Percentiles rank a stretch among this genome's conserved stretches.
Evolutionary conservation across 805 yeast species (phyloP).

Genomic region (Myxozyma kluyveri): DNA sequence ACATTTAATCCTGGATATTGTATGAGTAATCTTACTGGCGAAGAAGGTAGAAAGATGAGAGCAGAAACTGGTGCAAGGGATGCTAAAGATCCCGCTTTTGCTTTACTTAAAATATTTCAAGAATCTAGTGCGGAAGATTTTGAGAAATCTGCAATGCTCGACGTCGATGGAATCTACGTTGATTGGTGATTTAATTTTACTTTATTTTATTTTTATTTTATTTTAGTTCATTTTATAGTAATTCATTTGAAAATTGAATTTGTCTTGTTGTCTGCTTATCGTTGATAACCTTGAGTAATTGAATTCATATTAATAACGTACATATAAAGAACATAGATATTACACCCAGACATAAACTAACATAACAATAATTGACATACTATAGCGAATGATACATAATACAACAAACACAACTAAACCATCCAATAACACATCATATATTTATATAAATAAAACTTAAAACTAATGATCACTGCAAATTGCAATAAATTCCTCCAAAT

Average conservation of each 20-base stretch:
- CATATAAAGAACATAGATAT: neutral
- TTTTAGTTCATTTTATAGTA: neutral
- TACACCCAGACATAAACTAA: neutral
- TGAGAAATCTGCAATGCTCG: neutral
- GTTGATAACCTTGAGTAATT: no score
- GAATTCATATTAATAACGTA: neutral
- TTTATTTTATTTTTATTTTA: neutral
- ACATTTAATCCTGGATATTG: neutral
- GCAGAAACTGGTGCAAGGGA: slow-evolving; percentile 1
- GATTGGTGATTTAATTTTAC: neutral
- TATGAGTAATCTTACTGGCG: neutral
- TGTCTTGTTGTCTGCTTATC: neutral
- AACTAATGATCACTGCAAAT: slow-evolving; percentile 65
- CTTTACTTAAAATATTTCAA: neutral
- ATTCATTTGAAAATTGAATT: neutral
- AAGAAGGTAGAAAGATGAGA: neutral
- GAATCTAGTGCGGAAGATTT: neutral
- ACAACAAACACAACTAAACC: no score
- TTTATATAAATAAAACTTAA: neutral
- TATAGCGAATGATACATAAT: no score
- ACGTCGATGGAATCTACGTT: neutral
- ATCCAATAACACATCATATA: neutral
- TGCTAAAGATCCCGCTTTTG: neutral
- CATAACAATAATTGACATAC: no score
- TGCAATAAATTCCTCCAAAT: slow-evolving; percentile 84